Evolutionary conservation across 163 green algal species (phyloP).

Genomic region (Trebouxiophyceae sp.): DNA sequence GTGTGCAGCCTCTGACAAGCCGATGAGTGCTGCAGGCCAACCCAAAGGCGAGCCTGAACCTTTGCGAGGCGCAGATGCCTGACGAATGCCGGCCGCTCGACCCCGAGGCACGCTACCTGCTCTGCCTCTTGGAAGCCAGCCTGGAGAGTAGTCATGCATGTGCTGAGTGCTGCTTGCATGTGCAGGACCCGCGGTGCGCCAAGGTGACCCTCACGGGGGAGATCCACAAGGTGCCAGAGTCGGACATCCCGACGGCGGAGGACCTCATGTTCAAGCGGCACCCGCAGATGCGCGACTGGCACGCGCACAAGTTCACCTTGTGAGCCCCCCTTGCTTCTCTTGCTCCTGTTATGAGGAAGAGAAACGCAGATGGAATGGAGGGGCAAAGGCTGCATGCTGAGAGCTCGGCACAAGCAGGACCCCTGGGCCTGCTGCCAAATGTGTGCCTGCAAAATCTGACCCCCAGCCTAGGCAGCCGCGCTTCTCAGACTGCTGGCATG

Average conservation of each 20-base stretch:
- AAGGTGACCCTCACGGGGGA: constrained; percentile 35
- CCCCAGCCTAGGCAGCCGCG: neutral
- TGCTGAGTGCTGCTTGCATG: too few relatives aligned
- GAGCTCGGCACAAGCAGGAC: neutral
- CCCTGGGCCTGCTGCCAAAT: neutral
- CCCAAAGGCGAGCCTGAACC: constrained; percentile 20
- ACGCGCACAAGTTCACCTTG: constrained; percentile 40
- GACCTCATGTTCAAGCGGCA: constrained; percentile 42
- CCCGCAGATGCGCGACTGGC: constrained; percentile 49
- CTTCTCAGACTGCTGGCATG: neutral
- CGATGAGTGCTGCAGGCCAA: constrained; percentile 12
- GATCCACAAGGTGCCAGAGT: constrained; percentile 21
- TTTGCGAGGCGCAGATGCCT: constrained; percentile 36
- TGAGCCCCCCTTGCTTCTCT: constrained; percentile 31
- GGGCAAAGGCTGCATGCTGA: neutral
- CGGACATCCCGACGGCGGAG: constrained; percentile 8
- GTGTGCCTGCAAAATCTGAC: neutral
- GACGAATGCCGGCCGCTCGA: constrained; percentile 16
- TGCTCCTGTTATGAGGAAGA: too few relatives aligned
- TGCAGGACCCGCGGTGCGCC: constrained; percentile 48
- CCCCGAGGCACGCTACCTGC: constrained; percentile 9
- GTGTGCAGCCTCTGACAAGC: too few relatives aligned
- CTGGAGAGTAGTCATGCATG: too few relatives aligned
- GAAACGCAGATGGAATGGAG: too few relatives aligned
- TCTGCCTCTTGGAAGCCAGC: too few relatives aligned